phyloP scores from a whole-genome alignment of 768 basidiomycete genomes.

The Naganishia kalamii region DNA sequence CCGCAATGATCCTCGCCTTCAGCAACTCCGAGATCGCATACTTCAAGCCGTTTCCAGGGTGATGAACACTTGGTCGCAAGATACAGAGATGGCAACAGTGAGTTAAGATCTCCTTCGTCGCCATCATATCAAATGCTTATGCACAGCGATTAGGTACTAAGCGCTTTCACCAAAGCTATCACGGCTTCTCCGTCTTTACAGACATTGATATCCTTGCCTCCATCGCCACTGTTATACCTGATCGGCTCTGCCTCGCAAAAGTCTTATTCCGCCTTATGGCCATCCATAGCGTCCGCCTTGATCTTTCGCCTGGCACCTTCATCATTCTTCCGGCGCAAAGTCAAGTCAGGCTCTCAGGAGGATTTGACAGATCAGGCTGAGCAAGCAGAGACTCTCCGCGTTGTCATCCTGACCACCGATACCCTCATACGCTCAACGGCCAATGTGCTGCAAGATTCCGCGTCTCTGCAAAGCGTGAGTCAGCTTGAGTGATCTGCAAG shows the following conservation, averaged over 20 bases:
- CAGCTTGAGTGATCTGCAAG: too few relatives aligned
- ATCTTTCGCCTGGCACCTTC: constrained; percentile 77
- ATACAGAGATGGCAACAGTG: constrained; percentile 71
- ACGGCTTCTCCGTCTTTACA: constrained; percentile 68
- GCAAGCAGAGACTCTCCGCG: not conserved
- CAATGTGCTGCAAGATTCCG: constrained; percentile 22
- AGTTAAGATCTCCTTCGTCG: constrained; percentile 40
- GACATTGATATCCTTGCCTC: constrained; percentile 72
- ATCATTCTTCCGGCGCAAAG: constrained; percentile 50
- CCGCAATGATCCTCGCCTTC: constrained; percentile 55
- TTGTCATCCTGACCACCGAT: not conserved
- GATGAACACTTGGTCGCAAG: constrained; percentile 70
- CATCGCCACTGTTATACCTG: constrained; percentile 58
- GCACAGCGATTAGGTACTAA: constrained; percentile 56
- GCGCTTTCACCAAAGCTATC: constrained; percentile 77
- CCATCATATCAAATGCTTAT: not conserved
- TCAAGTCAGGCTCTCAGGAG: constrained; percentile 16
- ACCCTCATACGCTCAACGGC: constrained; percentile 9
- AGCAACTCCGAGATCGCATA: constrained; percentile 58
- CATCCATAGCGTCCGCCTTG: constrained; percentile 72
- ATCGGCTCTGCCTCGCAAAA: constrained; percentile 39
- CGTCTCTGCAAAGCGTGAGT: constrained; percentile 38
- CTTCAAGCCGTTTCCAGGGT: constrained; percentile 57
- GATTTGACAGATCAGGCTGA: constrained; percentile 21
- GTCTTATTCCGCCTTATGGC: constrained; percentile 58